Evolutionary conservation across 352 stramenopile genomes (phyloP), one percentile per base, ranked within the genome.

Genomic region (Peronospora tabacina): DNA sequence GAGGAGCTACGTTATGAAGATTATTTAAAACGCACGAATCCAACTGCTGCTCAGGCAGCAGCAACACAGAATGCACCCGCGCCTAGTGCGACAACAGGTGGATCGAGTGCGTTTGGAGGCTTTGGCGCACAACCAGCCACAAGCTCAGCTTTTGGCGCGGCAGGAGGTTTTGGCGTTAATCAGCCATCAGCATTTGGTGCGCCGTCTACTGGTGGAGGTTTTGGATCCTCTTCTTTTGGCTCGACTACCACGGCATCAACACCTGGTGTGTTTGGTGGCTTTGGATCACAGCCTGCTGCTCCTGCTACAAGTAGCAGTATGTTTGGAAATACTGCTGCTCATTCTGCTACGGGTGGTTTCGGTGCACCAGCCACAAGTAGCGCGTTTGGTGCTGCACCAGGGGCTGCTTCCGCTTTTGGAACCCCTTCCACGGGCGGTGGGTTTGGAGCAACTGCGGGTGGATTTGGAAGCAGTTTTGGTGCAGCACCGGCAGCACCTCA

Each of bases 1-100:
- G 79, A 90, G 58, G 79, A 90, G 44, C 56, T 90, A 7, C 75
- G 79, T 8, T 87, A 75, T 33, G 80, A 88, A 68, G 80, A 90
- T 29, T 88, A 88, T 33, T 47, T 87, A 39, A 90, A 90, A 63
- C 74, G 74, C 32, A 84, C 70, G 6, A 74, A 90, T 51, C 75
- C 78, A 8, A 63, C 66, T 28, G 58, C 71, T 7, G 65, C 68
- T 8, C 60, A 79, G 36, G 70, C 72, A 6, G 63, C 61, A 0
- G 61, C 70, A 11, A 66, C 60, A 22, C 48, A 77, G 44, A 82
- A 81, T 29, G 68, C 65, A 8, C 68, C 72, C 20, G 53, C 68
- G 6, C 60, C 58, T 8, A 55, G 36, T 10, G 61, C 70, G 0
- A 62, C 55, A 8, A 63, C 60, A 35, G 73, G 52, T 7, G 71